Evolutionary conservation across 2,329 filamentous ascomycete species (phyloP).

Genomic region (Dactylellina parvicollis): DNA sequence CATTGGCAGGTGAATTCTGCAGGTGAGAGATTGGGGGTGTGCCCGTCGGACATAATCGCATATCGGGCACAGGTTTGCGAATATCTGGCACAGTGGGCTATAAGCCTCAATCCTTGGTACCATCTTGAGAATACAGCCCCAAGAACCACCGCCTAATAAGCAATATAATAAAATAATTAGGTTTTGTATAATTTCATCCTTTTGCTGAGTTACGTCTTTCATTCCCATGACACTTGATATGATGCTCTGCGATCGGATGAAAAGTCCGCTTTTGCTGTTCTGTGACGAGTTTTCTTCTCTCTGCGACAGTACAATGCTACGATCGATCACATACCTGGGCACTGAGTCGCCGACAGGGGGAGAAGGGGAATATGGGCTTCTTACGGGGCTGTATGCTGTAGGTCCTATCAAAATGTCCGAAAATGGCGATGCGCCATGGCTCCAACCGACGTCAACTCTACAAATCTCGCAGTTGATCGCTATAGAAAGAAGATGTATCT

Average conservation of each 20-base stretch:
- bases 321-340: constrained; percentile 18
- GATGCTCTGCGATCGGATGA: constrained; percentile 6
- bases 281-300: background rate
- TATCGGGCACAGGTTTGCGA: constrained; percentile 1
- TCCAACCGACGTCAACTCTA: background rate
- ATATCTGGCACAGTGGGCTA: constrained; percentile 45
- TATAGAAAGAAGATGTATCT: background rate
- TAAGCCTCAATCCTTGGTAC: constrained; percentile 46
- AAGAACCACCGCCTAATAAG: constrained; percentile 11
- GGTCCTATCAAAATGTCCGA: constrained; percentile 7
- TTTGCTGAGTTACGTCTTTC: constrained; percentile 14
- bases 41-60: constrained; percentile 41
- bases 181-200: background rate
- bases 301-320: constrained; percentile 7
- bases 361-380: constrained; percentile 8
- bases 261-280: constrained; percentile 24
- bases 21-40: constrained; percentile 44
- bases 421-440: background rate
- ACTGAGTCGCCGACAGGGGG: constrained; percentile 12
- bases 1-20: constrained; percentile 51
- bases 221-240: constrained; percentile 38
- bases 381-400: constrained; percentile 28
- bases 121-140: constrained; percentile 15
- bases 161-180: constrained; percentile 18
- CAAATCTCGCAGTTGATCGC: background rate